phyloP scores from a whole-genome alignment of 2,329 filamentous ascomycete species.

The Plenodomus tracheiphilus region DNA sequence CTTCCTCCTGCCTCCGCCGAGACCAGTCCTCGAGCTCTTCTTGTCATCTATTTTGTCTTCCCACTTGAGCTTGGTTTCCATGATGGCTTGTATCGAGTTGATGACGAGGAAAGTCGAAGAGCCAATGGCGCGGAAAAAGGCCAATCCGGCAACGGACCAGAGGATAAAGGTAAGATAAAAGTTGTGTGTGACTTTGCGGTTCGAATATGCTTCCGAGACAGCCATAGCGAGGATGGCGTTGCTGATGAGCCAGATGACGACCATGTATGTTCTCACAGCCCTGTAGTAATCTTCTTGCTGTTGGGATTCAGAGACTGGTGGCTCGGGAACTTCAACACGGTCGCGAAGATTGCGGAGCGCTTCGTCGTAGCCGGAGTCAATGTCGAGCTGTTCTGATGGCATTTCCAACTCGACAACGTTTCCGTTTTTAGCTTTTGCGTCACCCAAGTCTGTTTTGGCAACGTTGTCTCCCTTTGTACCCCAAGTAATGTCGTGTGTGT shows the following conservation, averaged over 20 bases:
- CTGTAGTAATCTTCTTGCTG: conserved; percentile 99
- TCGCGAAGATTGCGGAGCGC: conserved; percentile 95
- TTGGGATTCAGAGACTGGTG: conserved; percentile 71
- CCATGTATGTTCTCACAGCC: conserved; percentile 96
- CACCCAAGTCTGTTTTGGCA: conserved; percentile 86
- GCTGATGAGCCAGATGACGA: conserved; percentile 88
- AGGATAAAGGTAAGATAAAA: conserved; percentile 91
- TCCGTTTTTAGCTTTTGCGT: conserved; percentile 73
- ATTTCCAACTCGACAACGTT: conserved; percentile 92
- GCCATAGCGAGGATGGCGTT: conserved; percentile 95
- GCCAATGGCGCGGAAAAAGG: conserved; percentile 85
- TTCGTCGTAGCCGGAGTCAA: conserved; percentile 96
- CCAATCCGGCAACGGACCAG: conserved; percentile 85
- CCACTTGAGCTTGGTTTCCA: conserved; percentile 79
- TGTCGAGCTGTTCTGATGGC: conserved; percentile 96
- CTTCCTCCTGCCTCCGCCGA: conserved; percentile 35
- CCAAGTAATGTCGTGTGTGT: conserved; percentile 98
- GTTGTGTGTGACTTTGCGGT: conserved; percentile 74
- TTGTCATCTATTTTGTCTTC: conserved; percentile 39
- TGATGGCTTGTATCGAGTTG: conserved; percentile 79
- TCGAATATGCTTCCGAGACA: conserved; percentile 81
- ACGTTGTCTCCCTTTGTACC: conserved; percentile 98
- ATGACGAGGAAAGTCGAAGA: conserved; percentile 80
- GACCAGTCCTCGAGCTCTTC: conserved; percentile 27
- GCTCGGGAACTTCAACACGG: conserved; percentile 75